Percentiles rank a stretch among this genome's conserved stretches.
Conservation (phyloP, 129 eudicot genomes). For the Centaurea solstitialis region DNA sequence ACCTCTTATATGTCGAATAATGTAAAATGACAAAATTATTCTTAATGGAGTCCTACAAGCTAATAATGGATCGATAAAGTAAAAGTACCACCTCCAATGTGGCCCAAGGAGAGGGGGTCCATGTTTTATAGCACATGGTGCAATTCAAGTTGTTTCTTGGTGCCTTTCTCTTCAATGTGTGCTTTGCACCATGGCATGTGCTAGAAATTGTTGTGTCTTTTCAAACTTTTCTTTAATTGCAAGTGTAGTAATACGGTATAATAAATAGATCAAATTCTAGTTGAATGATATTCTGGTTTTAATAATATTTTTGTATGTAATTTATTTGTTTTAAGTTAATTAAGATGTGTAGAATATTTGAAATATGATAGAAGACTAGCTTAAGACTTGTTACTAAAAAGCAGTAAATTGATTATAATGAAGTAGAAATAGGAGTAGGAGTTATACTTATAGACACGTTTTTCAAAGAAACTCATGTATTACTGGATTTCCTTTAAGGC, state of each 20-base stretch:
- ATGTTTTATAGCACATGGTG: background rate
- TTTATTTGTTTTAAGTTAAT: too few species aligned
- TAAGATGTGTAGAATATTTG: background rate
- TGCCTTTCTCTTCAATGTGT: slow-evolving; percentile 3
- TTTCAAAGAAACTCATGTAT: too few species aligned
- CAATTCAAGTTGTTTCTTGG: background rate
- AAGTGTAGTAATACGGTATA: background rate
- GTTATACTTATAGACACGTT: too few species aligned
- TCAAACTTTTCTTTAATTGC: background rate
- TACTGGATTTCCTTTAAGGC: too few species aligned
- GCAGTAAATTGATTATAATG: too few species aligned
- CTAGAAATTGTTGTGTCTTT: background rate
- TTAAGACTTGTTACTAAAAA: too few species aligned
- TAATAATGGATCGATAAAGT: background rate
- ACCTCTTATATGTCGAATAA: background rate
- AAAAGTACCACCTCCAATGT: background rate
- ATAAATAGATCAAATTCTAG: background rate
- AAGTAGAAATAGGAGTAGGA: too few species aligned
- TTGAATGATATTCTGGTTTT: background rate
- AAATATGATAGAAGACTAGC: too few species aligned
- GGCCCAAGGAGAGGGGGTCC: background rate
- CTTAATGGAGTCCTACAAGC: background rate
- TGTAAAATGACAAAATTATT: background rate
- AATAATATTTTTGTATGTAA: background rate
- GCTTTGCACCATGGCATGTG: slow-evolving; percentile 19